Conservation (phyloP, 2,329 filamentous ascomycete genomes). For the Epichloe glyceriae region DNA sequence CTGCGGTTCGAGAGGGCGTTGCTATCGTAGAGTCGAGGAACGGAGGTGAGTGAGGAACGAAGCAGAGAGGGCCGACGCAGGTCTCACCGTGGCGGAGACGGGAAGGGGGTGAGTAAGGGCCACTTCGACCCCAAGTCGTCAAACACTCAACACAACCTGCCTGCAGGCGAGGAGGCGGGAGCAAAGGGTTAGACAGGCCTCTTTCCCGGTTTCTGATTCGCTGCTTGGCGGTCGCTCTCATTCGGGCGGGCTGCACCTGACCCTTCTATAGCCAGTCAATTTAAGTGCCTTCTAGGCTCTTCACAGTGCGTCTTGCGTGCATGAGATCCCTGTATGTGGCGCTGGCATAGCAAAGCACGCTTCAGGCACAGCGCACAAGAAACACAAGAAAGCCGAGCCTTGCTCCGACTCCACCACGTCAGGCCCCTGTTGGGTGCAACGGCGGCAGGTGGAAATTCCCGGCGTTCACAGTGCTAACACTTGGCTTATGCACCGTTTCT, state of each 20-base stretch:
- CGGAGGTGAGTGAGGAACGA: conserved; percentile 3
- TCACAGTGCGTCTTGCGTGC: conserved; percentile 6
- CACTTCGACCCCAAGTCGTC: background rate
- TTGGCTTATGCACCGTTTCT: background rate
- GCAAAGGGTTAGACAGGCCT: background rate
- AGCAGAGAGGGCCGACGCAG: conserved; percentile 8
- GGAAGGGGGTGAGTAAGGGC: conserved; percentile 1
- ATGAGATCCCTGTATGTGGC: background rate
- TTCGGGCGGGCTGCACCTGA: background rate
- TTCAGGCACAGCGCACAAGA: background rate
- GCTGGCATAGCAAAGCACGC: background rate
- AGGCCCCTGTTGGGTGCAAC: background rate
- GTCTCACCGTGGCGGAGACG: conserved; percentile 9
- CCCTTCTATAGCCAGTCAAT: background rate
- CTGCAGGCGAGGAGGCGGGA: background rate
- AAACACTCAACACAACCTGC: background rate
- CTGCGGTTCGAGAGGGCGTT: conserved; percentile 6
- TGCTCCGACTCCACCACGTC: background rate
- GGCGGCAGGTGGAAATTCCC: background rate
- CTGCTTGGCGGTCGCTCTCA: background rate
- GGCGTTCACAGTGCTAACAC: background rate
- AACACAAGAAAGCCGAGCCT: background rate
- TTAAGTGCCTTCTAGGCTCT: background rate
- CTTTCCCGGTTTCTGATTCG: background rate
- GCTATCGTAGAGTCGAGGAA: conserved; percentile 1